Base-by-base conservation (phyloP, 75 land plant genomes). In the Pseudotsuga menziesii region DNA sequence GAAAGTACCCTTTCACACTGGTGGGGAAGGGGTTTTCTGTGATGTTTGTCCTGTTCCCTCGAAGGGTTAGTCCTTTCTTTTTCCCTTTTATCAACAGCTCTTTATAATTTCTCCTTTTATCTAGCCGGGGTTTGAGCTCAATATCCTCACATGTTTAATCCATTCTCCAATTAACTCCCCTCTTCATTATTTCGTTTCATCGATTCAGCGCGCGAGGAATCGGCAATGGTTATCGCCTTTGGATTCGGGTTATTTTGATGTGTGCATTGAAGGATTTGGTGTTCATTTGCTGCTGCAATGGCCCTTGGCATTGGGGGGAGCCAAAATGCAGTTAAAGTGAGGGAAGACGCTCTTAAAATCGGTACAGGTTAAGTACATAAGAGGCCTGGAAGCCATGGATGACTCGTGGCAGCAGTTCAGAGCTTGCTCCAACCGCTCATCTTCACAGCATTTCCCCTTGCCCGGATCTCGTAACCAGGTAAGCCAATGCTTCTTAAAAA, bases 391-490 rank as follows among this genome's bases (percentile, higher is more conserved):
- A 64, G 0, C 41, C 52, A 69, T 69, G 72, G 72, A 69, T 69
- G 72, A 69, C 35, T 41, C 52, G 9, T 69, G 72, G 72, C 72
- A 19, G 72, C 72, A 39, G 48, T 39, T 41, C 39, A 44, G 23
- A 39, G 8, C 48, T 36, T 16, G 69, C 69, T 69, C 72, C n/a
- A 19, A 41, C 22, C 72, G 72, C 72, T 36, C 72, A 20, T 69
- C 72, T 69, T 36, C 72, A 39, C 72, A 69, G 44, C 72, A 69
- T 69, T 69, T 69, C n/a, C 72, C 72, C 35, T n/a, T 69, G 20
- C 72, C 72, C 3, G 72, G 72, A 69, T 69, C 72, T 69, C 72
- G 72, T 69, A 69, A 69, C 48, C 72, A 69, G 72, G 72, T 69
- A 39, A 9, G 9, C 23, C 23, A 6, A 20, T 41, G 72, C 48